Evolutionary conservation across 2,329 filamentous ascomycete genomes (phyloP).

Genomic region (Ambrosiella beaveri): DNA sequence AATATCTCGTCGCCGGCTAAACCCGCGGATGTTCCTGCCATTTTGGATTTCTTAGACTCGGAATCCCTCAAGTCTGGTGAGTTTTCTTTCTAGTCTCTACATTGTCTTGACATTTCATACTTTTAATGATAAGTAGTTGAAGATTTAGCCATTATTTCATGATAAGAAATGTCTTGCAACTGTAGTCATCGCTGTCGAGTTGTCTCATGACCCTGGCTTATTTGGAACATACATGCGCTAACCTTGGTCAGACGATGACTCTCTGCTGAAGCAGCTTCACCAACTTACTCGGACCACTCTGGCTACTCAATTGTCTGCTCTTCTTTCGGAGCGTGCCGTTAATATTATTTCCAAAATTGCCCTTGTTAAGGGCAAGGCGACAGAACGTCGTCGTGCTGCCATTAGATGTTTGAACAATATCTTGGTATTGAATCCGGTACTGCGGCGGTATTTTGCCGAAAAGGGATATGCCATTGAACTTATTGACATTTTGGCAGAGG

Average conservation of each 20-base stretch:
- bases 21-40: conserved; percentile 8
- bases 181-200: no score
- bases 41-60: conserved; percentile 5
- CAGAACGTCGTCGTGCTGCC: conserved; percentile 7
- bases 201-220: no score
- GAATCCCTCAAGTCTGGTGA: conserved; percentile 8
- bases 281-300: conserved; percentile 10
- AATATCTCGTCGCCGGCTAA: conserved; percentile 1
- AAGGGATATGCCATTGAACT: conserved; percentile 11
- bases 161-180: neutral
- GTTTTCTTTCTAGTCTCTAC: neutral
- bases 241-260: conserved; percentile 4
- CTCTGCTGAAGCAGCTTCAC: conserved; percentile 10
- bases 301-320: neutral
- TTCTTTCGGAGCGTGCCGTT: conserved; percentile 9
- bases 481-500: conserved; percentile 12
- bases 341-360: conserved; percentile 9
- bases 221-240: neutral
- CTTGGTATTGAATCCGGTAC: conserved; percentile 11
- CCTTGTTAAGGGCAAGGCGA: conserved; percentile 10
- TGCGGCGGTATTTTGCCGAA: conserved; percentile 14
- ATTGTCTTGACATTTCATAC: no score
- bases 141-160: neutral
- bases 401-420: conserved; percentile 14
- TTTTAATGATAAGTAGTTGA: no score